phyloP scores from a whole-genome alignment of 2,329 filamentous ascomycete genomes.

The Talaromyces sp. region DNA sequence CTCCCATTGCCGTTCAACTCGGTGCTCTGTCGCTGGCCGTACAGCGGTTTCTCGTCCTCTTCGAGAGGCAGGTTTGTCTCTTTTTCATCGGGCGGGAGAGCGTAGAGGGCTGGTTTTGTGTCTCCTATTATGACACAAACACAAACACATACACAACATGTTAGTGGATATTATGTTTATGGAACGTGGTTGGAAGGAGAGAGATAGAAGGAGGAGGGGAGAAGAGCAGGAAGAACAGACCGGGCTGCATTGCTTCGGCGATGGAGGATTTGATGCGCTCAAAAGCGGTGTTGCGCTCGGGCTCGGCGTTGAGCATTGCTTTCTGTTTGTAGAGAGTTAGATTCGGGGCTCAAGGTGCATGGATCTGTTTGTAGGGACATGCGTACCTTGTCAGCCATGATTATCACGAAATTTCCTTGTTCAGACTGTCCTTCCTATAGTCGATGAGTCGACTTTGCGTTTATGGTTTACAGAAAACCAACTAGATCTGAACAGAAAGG shows the following conservation, averaged over 20 bases:
- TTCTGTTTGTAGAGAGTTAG: not conserved
- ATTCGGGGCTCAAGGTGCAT: no score
- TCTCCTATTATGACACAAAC: slow-evolving; percentile 11
- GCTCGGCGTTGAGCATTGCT: slow-evolving; percentile 5
- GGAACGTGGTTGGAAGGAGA: no score
- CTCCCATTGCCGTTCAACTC: not conserved
- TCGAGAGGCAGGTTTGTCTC: slow-evolving; percentile 9
- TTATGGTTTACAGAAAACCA: not conserved
- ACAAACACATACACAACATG: no score
- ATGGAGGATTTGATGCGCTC: slow-evolving; percentile 12
- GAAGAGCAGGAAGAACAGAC: not conserved
- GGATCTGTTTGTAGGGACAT: no score
- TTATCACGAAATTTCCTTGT: not conserved
- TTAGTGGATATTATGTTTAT: no score
- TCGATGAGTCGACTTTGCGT: not conserved
- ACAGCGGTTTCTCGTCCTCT: slow-evolving; percentile 12
- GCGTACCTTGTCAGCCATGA: slow-evolving; percentile 7
- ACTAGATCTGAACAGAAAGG: not conserved
- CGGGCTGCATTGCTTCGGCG: slow-evolving; percentile 12
- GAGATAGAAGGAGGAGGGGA: not conserved
- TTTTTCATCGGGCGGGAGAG: slow-evolving; percentile 12
- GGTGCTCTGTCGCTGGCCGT: slow-evolving; percentile 5
- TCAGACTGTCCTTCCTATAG: not conserved
- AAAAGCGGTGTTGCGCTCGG: not conserved
- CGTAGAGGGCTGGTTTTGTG: slow-evolving; percentile 10